phyloP scores from a whole-genome alignment of 306 rosid genomes.

The Medicago ruthenica region DNA sequence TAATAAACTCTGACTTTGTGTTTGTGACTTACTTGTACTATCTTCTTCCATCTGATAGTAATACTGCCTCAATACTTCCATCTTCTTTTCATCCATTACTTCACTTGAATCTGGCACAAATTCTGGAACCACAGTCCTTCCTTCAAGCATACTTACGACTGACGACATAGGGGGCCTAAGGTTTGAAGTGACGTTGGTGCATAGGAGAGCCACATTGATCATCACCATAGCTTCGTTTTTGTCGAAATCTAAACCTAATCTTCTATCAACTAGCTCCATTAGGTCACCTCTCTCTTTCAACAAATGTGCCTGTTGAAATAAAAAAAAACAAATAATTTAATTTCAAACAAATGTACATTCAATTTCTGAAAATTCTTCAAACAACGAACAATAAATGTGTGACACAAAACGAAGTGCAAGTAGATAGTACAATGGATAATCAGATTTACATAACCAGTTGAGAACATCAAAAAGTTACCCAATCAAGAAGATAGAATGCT shows the following conservation, averaged over 20 bases:
- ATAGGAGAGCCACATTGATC: slow-evolving; percentile 49
- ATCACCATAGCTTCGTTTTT: slow-evolving; percentile 39
- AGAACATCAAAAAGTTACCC: slow-evolving; percentile 36
- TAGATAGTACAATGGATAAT: background rate
- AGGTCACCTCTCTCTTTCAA: slow-evolving; percentile 47
- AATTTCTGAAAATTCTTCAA: background rate
- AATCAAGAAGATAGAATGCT: slow-evolving; percentile 47
- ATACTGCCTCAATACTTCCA: slow-evolving; percentile 40
- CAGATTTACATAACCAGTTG: background rate
- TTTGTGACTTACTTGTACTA: background rate
- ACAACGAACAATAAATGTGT: background rate
- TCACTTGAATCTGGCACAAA: slow-evolving; percentile 38
- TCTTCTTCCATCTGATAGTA: slow-evolving; percentile 39
- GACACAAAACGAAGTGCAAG: background rate
- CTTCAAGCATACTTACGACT: slow-evolving; percentile 50
- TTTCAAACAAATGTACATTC: background rate
- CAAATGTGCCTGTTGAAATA: slow-evolving; percentile 34
- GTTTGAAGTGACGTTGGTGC: slow-evolving; percentile 39
- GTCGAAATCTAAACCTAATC: slow-evolving; percentile 41
- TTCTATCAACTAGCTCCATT: slow-evolving; percentile 43
- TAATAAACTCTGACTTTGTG: background rate
- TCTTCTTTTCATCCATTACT: slow-evolving; percentile 39
- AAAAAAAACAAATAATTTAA: background rate
- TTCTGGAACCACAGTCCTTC: slow-evolving; percentile 34
- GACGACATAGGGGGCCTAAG: slow-evolving; percentile 48